Evolutionary conservation across 2,329 filamentous ascomycete species (phyloP).

Genomic region (Phialophora verrucosa): DNA sequence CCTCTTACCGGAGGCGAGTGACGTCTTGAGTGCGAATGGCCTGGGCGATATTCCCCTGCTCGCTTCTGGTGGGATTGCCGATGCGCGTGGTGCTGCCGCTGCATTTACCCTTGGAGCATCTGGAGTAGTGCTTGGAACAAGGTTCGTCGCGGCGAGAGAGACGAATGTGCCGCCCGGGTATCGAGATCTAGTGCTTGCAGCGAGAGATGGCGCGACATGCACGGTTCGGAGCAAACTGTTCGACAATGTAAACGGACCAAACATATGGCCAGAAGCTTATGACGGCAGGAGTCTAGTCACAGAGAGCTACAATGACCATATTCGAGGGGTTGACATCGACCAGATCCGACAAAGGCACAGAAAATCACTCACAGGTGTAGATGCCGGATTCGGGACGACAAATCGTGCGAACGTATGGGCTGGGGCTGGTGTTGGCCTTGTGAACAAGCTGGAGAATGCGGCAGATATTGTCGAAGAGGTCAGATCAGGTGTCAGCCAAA

Average conservation of each 20-base stretch:
- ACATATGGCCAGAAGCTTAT: constrained; percentile 63
- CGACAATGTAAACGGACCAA: constrained; percentile 61
- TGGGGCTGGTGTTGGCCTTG: constrained; percentile 26
- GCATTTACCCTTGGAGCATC: constrained; percentile 58
- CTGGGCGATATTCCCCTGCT: constrained; percentile 41
- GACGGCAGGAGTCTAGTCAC: constrained; percentile 65
- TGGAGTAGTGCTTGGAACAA: constrained; percentile 67
- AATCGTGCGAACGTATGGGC: constrained; percentile 27
- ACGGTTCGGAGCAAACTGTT: constrained; percentile 61
- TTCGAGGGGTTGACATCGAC: constrained; percentile 25
- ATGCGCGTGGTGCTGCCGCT: constrained; percentile 58
- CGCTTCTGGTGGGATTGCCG: constrained; percentile 60
- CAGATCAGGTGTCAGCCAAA: constrained; percentile 9
- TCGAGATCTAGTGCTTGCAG: constrained; percentile 53
- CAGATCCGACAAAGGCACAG: constrained; percentile 18
- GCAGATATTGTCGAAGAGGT: constrained; percentile 27
- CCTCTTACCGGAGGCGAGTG: constrained; percentile 57
- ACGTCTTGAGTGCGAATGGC: constrained; percentile 43
- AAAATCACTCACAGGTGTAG: constrained; percentile 10
- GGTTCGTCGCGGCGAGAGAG: constrained; percentile 62
- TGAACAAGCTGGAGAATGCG: constrained; percentile 23
- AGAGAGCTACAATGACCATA: constrained; percentile 48
- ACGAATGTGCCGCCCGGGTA: constrained; percentile 55
- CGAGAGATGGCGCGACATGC: constrained; percentile 56
- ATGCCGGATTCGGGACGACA: constrained; percentile 17